These are phyloP conservation scores for Cryptosporidium bovis DNA, from an alignment of 169 alveolate species.

Conservation along the genomic window DNA sequence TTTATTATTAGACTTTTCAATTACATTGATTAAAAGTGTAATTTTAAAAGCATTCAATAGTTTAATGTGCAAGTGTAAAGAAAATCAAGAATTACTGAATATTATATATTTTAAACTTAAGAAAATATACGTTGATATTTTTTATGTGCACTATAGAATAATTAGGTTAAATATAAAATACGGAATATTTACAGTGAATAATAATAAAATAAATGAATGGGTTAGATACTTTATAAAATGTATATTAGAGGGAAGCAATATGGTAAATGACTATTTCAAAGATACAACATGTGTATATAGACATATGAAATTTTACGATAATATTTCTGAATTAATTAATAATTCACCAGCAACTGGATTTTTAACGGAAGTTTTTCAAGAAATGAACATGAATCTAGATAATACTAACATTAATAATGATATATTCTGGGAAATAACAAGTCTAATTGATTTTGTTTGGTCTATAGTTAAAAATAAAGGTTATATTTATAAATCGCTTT, in stretches of 20 bases:
- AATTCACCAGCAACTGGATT: background rate
- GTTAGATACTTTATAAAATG: slow-evolving; percentile 27
- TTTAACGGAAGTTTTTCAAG: background rate
- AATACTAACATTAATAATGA: background rate
- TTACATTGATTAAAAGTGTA: too few species aligned
- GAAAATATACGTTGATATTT: background rate
- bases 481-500: slow-evolving; percentile 22
- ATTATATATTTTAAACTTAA: background rate
- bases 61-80: too few species aligned
- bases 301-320: slow-evolving; percentile 60
- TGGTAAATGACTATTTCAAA: slow-evolving; percentile 14
- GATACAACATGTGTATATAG: slow-evolving; percentile 6
- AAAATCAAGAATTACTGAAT: too few species aligned
- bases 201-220: slow-evolving; percentile 11
- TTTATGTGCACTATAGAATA: background rate
- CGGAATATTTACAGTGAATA: slow-evolving; percentile 1
- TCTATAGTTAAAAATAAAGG: slow-evolving; percentile 36
- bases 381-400: background rate
- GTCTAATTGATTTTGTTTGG: slow-evolving; percentile 41
- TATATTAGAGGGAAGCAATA: slow-evolving; percentile 30
- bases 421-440: slow-evolving; percentile 11
- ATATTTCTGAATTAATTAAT: background rate
- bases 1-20: too few species aligned
- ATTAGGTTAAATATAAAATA: slow-evolving; percentile 18
- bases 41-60: too few species aligned